Conservation (phyloP, 495 filamentous ascomycete species). For the Talaromyces nanjingensis region DNA sequence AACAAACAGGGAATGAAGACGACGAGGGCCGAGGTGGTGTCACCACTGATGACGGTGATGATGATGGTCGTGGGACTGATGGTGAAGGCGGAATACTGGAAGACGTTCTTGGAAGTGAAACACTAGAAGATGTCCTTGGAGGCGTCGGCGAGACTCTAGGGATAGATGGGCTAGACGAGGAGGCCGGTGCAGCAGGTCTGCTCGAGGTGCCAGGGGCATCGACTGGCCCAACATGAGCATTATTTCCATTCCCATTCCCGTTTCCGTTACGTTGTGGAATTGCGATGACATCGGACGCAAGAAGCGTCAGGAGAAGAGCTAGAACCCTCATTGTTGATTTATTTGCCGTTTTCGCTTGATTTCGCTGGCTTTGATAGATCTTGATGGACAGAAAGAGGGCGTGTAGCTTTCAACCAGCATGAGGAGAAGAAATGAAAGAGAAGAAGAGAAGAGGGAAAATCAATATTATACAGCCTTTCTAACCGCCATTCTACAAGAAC, state of each 20-base stretch:
- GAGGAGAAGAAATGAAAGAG: background rate
- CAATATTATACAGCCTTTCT: background rate
- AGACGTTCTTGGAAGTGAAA: background rate
- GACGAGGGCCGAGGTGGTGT: background rate
- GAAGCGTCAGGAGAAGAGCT: background rate
- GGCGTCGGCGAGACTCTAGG: background rate
- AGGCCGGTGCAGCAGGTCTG: background rate
- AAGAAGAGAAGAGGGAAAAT: background rate
- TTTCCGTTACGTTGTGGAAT: background rate
- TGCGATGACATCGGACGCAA: background rate
- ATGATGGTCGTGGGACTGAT: background rate
- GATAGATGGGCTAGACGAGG: background rate
- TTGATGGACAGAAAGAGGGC: background rate
- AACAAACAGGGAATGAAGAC: background rate
- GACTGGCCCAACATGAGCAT: background rate
- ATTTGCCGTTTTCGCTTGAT: background rate
- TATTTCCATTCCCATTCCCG: background rate
- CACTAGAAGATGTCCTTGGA: background rate
- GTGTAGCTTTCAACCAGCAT: background rate
- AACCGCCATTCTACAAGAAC: background rate
- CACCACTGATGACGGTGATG: background rate
- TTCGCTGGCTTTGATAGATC: background rate
- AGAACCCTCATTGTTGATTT: conserved; percentile 1
- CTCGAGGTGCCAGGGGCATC: background rate
- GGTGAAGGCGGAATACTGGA: background rate